Evolutionary conservation across 805 yeast genomes (phyloP), one percentile per base, ranked within the genome.

Genomic region (Zygotorulaspora danielsina): DNA sequence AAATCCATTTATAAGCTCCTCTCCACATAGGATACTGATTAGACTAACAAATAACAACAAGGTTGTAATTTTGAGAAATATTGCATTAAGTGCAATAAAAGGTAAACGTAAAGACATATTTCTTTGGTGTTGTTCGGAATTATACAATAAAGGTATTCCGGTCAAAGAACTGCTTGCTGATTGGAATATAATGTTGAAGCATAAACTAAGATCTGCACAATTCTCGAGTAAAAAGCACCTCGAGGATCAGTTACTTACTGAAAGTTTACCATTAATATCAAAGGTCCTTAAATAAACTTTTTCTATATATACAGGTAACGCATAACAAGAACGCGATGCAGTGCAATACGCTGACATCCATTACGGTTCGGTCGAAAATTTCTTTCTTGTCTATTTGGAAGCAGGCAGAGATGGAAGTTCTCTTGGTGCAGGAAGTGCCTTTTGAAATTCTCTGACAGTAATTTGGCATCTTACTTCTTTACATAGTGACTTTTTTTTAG

Each of bases 401-500:
- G 55, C 41, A 16, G 61, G 60, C 29, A 55, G 44, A 5, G 41
- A 32, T 24, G 45, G 32, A 11, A 19, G 11, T 21, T 37, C 30
- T 17, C 31, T 48, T 10, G 49, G 47, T 2, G 49, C 37, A 15
- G 68, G 66, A 13, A 63, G 42, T 3, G 72, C 63, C 42, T 70
- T 66, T 40, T 59, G 39, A 22, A 42, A 45, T 52, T 38, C 71
- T 62, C 55, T 74, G 11, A 93, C 88, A 4, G 81, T 72, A 36
- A 89, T 78, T 36, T 75, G 81, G 63, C 98, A 93, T 34, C 72
- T 71, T 19, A 84, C 81, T 53, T 90, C 95, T 41, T 72, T 67
- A 63, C 98, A 93, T 45, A 93, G 71, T 39, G 78, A 77, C 51
- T 74, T 76, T 43, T 70, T 69, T 53, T 73, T 74, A 40, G 62